Evolutionary conservation across 768 basidiomycete genomes (phyloP).

Genomic region (Psilocybe tampanensis): DNA sequence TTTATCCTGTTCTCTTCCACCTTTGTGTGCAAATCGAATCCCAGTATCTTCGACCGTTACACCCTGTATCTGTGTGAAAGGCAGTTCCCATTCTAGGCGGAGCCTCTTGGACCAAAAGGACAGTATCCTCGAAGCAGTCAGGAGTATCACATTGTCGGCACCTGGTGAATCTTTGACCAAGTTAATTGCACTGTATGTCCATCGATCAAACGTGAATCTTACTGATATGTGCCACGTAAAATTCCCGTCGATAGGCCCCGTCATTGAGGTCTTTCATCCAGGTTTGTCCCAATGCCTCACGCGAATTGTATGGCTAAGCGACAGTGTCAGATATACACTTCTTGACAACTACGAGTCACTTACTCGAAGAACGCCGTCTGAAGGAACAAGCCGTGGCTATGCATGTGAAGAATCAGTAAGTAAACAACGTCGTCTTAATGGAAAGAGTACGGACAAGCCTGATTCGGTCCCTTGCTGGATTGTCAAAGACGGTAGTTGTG

Average conservation of each 20-base stretch:
- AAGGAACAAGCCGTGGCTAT: slow-evolving; percentile 82
- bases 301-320: slow-evolving; percentile 78
- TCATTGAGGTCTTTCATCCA: slow-evolving; percentile 97
- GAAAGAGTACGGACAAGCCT: slow-evolving; percentile 57
- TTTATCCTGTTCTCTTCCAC: slow-evolving; percentile 72
- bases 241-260: slow-evolving; percentile 81
- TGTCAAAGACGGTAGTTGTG: slow-evolving; percentile 98
- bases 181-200: neutral
- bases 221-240: slow-evolving; percentile 94
- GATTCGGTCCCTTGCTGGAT: slow-evolving; percentile 83
- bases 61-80: slow-evolving; percentile 83
- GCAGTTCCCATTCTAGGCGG: slow-evolving; percentile 88
- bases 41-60: slow-evolving; percentile 91
- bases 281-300: slow-evolving; percentile 92
- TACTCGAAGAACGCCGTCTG: slow-evolving; percentile 87
- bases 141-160: slow-evolving; percentile 75
- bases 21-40: slow-evolving; percentile 83
- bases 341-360: slow-evolving; percentile 27
- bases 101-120: slow-evolving; percentile 87
- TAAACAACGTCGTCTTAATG: neutral
- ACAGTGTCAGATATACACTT: neutral
- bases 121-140: slow-evolving; percentile 79
- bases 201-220: slow-evolving; percentile 27
- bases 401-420: slow-evolving; percentile 7
- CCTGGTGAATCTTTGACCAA: slow-evolving; percentile 59